A percentile compares a stretch with the other conserved stretches of the same genome.
Conservation (phyloP, 2,329 filamentous ascomycete species). For the Pestalotiopsis sp. region DNA sequence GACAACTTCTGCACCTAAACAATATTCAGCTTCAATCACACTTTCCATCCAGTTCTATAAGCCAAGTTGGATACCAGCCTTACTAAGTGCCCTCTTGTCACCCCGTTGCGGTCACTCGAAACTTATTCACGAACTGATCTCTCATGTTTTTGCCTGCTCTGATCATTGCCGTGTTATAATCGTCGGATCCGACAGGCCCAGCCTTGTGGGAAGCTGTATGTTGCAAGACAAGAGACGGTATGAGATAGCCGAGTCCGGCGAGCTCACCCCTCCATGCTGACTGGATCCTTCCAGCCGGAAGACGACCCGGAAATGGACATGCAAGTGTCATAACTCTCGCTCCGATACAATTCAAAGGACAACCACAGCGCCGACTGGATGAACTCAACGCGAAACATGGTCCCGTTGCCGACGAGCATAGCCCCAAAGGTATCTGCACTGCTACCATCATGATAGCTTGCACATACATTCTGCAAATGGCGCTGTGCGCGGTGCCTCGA, state of each 20-base stretch:
- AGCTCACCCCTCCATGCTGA: neutral
- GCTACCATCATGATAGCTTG: neutral
- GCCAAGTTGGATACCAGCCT: neutral
- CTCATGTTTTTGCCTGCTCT: neutral
- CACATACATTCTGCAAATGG: neutral
- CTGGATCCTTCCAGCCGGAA: neutral
- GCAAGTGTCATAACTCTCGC: neutral
- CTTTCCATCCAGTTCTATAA: neutral
- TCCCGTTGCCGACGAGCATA: neutral
- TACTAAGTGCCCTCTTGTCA: neutral
- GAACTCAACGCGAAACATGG: neutral
- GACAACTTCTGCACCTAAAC: constrained; percentile 4
- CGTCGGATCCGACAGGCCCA: neutral
- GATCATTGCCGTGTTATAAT: neutral
- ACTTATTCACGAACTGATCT: neutral
- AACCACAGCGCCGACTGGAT: neutral
- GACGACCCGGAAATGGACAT: neutral
- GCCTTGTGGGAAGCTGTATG: neutral
- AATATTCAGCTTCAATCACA: neutral
- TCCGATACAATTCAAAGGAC: neutral
- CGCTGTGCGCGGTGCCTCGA: neutral
- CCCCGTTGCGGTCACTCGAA: neutral
- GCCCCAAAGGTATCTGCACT: neutral
- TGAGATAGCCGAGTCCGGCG: neutral
- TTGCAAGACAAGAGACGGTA: neutral